Evolutionary conservation across 2,329 filamentous ascomycete genomes (phyloP).

Genomic region (Domatiomyces globalis): DNA sequence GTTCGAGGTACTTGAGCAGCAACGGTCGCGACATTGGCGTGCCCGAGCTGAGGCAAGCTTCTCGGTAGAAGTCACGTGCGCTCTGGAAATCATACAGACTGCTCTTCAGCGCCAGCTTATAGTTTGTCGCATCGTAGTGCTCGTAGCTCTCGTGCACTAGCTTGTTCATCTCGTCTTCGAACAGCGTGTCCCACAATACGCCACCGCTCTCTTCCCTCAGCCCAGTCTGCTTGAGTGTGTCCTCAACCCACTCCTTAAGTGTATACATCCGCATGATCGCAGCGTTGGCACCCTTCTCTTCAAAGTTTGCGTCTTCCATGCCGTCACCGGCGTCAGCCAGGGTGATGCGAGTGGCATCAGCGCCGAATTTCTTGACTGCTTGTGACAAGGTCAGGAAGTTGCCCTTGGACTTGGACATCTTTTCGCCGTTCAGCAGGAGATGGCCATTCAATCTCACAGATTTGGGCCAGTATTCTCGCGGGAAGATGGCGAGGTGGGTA

Average conservation of each 20-base stretch:
- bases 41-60: conserved; percentile 59
- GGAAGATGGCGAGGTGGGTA: conserved; percentile 81
- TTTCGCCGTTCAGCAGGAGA: conserved; percentile 85
- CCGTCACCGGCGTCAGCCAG: conserved; percentile 90
- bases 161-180: conserved; percentile 82
- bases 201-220: conserved; percentile 55
- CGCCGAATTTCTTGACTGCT: conserved; percentile 80
- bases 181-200: conserved; percentile 72
- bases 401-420: conserved; percentile 96
- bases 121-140: conserved; percentile 69
- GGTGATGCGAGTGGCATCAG: conserved; percentile 79
- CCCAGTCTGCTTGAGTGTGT: conserved; percentile 57
- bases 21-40: conserved; percentile 78
- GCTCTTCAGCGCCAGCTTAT: conserved; percentile 74
- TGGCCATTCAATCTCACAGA: conserved; percentile 83
- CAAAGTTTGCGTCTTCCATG: conserved; percentile 92
- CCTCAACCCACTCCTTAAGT: conserved; percentile 84
- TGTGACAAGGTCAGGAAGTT: conserved; percentile 91
- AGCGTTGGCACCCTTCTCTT: conserved; percentile 85
- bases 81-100: conserved; percentile 82
- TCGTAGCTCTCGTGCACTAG: conserved; percentile 64
- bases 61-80: conserved; percentile 80
- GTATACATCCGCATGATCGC: conserved; percentile 74
- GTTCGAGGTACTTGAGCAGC: conserved; percentile 65
- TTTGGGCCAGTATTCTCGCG: conserved; percentile 73